Percentiles rank a stretch among this genome's conserved stretches.
phyloP scores from a whole-genome alignment of 305 asterid species.

The Fraxinus latifolia region DNA sequence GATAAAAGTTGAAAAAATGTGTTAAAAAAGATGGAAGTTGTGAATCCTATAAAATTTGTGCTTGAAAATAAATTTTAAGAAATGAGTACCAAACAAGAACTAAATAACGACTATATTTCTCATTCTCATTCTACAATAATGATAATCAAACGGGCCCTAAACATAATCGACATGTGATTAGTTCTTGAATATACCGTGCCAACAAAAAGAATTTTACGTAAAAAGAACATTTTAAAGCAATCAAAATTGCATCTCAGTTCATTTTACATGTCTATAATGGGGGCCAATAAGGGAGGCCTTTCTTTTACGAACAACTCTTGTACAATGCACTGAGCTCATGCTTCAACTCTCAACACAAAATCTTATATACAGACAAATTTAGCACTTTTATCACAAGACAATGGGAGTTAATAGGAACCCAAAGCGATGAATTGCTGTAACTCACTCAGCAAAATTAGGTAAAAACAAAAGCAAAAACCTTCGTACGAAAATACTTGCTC shows the following conservation, averaged over 20 bases:
- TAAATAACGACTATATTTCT: too few relatives aligned
- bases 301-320: neutral
- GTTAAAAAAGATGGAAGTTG: neutral
- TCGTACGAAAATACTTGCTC: neutral
- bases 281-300: neutral
- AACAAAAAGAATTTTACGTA: neutral
- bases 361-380: conserved; percentile 11
- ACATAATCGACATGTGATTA: neutral
- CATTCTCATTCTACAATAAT: too few relatives aligned
- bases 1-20: too few relatives aligned
- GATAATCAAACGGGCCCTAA: too few relatives aligned
- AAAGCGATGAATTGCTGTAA: neutral
- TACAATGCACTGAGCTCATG: neutral
- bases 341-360: conserved; percentile 7
- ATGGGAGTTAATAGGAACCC: neutral
- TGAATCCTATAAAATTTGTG: neutral
- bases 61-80: too few relatives aligned
- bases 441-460: neutral
- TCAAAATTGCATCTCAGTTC: neutral
- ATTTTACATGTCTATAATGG: neutral
- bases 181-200: neutral
- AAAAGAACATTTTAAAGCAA: neutral
- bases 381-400: neutral
- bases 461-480: neutral
- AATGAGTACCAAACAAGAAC: neutral